Evolutionary conservation across 495 filamentous ascomycete genomes (phyloP), one percentile per base, ranked within the genome.

Genomic region (Aspergillus wentii): DNA sequence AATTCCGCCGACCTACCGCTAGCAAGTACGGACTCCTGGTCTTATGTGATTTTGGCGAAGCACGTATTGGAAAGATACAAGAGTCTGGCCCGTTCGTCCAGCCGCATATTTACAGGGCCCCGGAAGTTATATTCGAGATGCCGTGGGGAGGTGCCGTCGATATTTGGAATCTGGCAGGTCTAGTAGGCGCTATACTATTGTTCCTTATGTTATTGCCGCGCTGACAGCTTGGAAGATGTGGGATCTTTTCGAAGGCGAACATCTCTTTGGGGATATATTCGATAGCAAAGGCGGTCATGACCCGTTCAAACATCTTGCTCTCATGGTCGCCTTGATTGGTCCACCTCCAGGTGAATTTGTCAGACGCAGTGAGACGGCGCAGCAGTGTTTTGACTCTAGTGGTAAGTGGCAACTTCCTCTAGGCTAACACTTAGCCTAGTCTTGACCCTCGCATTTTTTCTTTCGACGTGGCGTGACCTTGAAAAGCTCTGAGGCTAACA

Each of bases 201-300:
- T 9, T 52, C 49, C 13, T 27, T 17, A 3, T 21, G 18, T 17
- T 17, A 22, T 19, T 41, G 9, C 27, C 29, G 30, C 27, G 41
- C 43, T 54, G 34, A 49, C 38, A 4, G 36, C 19, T 14, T 11
- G 26, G 10, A 43, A 73, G 68, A 57, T 68, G 18, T 74, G 68
- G 67, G 64, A 73, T 41, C 40, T 75, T 0, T 70, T 71, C 35
- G 65, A 74, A 48, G 60, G 61, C 11, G 33, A 57, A 9, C 54
- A 68, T 47, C 44, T 74, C 29, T 75, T 75, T 39, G 39, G 35
- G 2, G 63, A 67, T 29, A 45, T 51, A n/a, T 58, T 61, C 41
- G 35, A 64, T 31, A 21, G 35, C 22, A 44, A 36, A 33, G 50
- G 50, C 25, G 33, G 46, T 3, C 69, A 73, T 39, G 52, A 57